Conservation (phyloP, 2,329 filamentous ascomycete genomes). For the Fusarium sp. region DNA sequence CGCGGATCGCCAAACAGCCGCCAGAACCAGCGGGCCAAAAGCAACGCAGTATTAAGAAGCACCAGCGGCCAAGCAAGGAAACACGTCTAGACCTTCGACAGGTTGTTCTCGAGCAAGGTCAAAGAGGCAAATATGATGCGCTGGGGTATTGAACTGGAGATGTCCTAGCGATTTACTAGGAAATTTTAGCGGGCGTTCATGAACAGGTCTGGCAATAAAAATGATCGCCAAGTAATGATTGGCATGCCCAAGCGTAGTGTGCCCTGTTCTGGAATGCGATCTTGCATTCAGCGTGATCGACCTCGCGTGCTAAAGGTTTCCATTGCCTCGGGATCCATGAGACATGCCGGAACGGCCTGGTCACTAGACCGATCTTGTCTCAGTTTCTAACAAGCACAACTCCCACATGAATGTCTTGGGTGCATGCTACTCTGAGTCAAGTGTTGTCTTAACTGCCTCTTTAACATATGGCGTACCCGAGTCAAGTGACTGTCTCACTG, state of each 20-base stretch:
- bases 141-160: constrained; percentile 52
- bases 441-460: constrained; percentile 23
- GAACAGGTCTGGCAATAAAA: constrained; percentile 33
- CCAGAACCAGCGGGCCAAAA: constrained; percentile 20
- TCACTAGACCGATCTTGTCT: constrained; percentile 36
- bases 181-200: constrained; percentile 35
- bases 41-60: constrained; percentile 18
- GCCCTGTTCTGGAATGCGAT: constrained; percentile 47
- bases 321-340: constrained; percentile 13
- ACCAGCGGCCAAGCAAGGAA: constrained; percentile 34
- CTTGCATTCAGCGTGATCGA: constrained; percentile 24
- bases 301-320: constrained; percentile 21
- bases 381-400: constrained; percentile 22
- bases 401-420: background rate
- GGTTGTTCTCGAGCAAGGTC: constrained; percentile 49
- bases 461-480: constrained; percentile 7
- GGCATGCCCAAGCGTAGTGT: constrained; percentile 28
- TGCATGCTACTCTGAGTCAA: constrained; percentile 36
- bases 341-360: constrained; percentile 8
- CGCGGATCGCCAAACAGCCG: constrained; percentile 14
- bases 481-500: constrained; percentile 36
- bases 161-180: constrained; percentile 22
- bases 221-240: constrained; percentile 27
- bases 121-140: constrained; percentile 54
- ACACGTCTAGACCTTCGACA: constrained; percentile 45